A percentile compares a stretch with the other conserved stretches of the same genome.
Conservation (phyloP, 805 yeast genomes). For the Candida jianshihensis region DNA sequence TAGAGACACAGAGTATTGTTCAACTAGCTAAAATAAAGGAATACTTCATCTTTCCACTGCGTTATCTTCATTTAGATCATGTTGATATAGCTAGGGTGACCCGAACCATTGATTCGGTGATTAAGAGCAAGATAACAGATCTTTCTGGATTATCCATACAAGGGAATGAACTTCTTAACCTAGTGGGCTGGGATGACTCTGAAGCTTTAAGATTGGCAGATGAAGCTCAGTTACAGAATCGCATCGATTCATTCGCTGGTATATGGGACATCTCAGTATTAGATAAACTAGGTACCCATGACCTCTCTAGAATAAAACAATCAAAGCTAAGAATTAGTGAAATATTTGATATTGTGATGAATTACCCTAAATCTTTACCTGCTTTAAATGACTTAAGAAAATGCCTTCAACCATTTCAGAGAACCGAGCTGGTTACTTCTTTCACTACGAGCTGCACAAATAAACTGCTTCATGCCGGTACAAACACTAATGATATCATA, state of each 20-base stretch:
- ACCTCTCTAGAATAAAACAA: conserved; percentile 8
- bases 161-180: conserved; percentile 10
- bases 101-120: conserved; percentile 13
- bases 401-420: conserved; percentile 44
- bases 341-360: conserved; percentile 48
- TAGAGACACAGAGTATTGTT: conserved; percentile 1
- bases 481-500: conserved; percentile 68
- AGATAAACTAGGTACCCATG: conserved; percentile 5
- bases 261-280: conserved; percentile 15
- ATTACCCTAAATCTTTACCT: conserved; percentile 43
- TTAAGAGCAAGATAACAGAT: conserved; percentile 6
- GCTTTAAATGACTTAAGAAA: conserved; percentile 53
- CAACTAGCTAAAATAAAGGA: conserved; percentile 12
- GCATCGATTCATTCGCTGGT: conserved; percentile 5
- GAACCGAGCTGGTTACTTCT: conserved; percentile 42
- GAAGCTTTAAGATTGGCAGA: conserved; percentile 8
- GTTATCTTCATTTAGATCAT: conserved; percentile 10
- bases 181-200: conserved; percentile 15
- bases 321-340: conserved; percentile 44
- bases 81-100: conserved; percentile 9
- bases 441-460: conserved; percentile 40
- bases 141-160: conserved; percentile 2
- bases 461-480: conserved; percentile 68
- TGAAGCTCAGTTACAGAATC: conserved; percentile 5
- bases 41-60: conserved; percentile 17